Conservation (phyloP, 768 basidiomycete species). For the Boletus reticulatus region DNA sequence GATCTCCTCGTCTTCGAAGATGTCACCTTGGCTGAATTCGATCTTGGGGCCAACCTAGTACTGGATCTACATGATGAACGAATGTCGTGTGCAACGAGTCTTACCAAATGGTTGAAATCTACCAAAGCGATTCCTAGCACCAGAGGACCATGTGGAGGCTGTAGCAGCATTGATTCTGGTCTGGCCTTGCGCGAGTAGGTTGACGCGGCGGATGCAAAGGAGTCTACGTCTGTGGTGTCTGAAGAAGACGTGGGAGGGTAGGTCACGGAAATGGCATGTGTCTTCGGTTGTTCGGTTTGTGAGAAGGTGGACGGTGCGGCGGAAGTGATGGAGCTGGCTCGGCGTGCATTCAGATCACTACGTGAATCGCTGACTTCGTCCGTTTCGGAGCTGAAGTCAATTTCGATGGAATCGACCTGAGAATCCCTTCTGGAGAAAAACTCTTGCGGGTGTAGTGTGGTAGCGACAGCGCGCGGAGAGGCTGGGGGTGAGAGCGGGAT, state of each 20-base stretch:
- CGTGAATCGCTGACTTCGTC: slow-evolving; percentile 54
- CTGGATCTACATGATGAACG: slow-evolving; percentile 14
- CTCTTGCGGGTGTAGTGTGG: slow-evolving; percentile 23
- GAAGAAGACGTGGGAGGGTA: slow-evolving; percentile 58
- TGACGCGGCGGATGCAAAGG: slow-evolving; percentile 63
- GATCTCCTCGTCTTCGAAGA: slow-evolving; percentile 85
- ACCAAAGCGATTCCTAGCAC: slow-evolving; percentile 89
- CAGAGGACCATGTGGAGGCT: slow-evolving; percentile 52
- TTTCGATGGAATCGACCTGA: slow-evolving; percentile 47
- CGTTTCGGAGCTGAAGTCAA: slow-evolving; percentile 51
- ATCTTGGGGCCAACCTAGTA: slow-evolving; percentile 86
- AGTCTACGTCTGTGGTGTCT: slow-evolving; percentile 48
- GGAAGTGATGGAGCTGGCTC: slow-evolving; percentile 53
- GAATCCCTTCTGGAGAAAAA: slow-evolving; percentile 42
- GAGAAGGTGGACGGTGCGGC: slow-evolving; percentile 42
- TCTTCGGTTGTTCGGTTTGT: slow-evolving; percentile 37
- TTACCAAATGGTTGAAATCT: slow-evolving; percentile 91
- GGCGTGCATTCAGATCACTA: slow-evolving; percentile 28
- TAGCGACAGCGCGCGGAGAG: slow-evolving; percentile 43
- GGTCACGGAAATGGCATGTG: slow-evolving; percentile 37
- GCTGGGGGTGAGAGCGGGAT: slow-evolving; percentile 65
- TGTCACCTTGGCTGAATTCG: slow-evolving; percentile 75
- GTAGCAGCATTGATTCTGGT: slow-evolving; percentile 75
- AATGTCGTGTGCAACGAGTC: slow-evolving; percentile 15
- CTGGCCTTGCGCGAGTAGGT: slow-evolving; percentile 59